These are phyloP conservation scores for Yamadazyma endophytica DNA, from an alignment of 805 yeast species.

Conservation along the genomic window DNA sequence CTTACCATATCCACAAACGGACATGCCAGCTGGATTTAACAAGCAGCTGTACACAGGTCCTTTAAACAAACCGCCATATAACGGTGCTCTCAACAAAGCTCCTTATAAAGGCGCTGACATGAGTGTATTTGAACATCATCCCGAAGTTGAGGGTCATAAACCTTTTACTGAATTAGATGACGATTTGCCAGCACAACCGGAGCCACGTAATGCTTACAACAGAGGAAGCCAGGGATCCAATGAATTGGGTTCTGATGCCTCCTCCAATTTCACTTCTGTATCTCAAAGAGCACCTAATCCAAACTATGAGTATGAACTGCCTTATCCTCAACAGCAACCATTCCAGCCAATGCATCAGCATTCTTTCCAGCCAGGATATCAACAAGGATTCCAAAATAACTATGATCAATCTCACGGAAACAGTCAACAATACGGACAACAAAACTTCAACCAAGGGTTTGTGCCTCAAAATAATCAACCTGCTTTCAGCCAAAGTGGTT, in stretches of 20 bases:
- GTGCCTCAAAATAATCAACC: too few species aligned
- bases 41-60: conserved; percentile 5
- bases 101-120: conserved; percentile 9
- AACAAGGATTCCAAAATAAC: too few species aligned
- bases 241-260: conserved; percentile 32
- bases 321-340: conserved; percentile 16
- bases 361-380: too few species aligned
- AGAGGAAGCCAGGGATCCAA: conserved; percentile 11
- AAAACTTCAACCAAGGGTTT: too few species aligned
- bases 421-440: too few species aligned
- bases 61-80: conserved; percentile 3
- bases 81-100: conserved; percentile 16
- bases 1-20: conserved; percentile 14
- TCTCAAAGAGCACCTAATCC: conserved; percentile 75
- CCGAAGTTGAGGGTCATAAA: conserved; percentile 42
- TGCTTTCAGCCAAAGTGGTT: too few species aligned
- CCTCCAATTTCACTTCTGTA: conserved; percentile 72
- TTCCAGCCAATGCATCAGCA: conserved; percentile 1
- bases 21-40: conserved; percentile 11
- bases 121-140: conserved; percentile 43
- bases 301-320: conserved; percentile 25
- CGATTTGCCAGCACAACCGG: conserved; percentile 11
- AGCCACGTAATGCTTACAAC: conserved; percentile 4
- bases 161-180: conserved; percentile 40
- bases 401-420: too few species aligned